Conservation (phyloP, 2,329 filamentous ascomycete species). For the Trichoderma endophyticum region DNA sequence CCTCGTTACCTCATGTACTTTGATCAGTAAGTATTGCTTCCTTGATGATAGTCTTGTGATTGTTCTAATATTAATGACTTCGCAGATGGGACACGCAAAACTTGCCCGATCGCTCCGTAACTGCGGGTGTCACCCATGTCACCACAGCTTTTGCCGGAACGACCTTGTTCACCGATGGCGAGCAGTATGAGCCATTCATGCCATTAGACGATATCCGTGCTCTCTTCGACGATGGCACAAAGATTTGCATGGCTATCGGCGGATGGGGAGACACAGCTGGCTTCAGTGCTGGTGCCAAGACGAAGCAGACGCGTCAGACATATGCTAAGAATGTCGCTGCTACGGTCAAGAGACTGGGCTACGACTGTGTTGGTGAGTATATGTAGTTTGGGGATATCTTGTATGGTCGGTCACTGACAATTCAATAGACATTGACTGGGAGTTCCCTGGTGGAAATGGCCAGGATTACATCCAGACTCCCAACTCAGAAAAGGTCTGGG, state of each 20-base stretch:
- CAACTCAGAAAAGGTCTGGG: conserved; percentile 56
- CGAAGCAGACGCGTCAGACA: conserved; percentile 42
- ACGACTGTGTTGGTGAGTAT: conserved; percentile 56
- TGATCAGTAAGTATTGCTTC: conserved; percentile 39
- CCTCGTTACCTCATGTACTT: conserved; percentile 42
- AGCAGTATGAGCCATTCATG: conserved; percentile 52
- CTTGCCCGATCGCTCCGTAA: conserved; percentile 37
- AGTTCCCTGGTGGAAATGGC: conserved; percentile 61
- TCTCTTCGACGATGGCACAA: conserved; percentile 51
- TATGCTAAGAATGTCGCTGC: conserved; percentile 58
- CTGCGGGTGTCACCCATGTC: conserved; percentile 50
- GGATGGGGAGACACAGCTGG: conserved; percentile 62
- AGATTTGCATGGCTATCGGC: conserved; percentile 62
- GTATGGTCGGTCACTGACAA: not conserved
- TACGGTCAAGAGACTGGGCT: conserved; percentile 52
- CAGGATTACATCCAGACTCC: conserved; percentile 63
- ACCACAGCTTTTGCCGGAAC: conserved; percentile 54
- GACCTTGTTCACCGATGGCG: conserved; percentile 44
- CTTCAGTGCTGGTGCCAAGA: conserved; percentile 50
- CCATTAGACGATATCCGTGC: conserved; percentile 48
- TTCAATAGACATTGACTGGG: conserved; percentile 63
- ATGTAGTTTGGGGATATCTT: too few relatives aligned
- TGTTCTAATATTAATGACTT: not conserved
- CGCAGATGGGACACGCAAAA: conserved; percentile 39
- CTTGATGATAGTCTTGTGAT: not conserved